Conservation (phyloP, 1,139 yeast species). For the Magnusiomyces tetraspermus region DNA sequence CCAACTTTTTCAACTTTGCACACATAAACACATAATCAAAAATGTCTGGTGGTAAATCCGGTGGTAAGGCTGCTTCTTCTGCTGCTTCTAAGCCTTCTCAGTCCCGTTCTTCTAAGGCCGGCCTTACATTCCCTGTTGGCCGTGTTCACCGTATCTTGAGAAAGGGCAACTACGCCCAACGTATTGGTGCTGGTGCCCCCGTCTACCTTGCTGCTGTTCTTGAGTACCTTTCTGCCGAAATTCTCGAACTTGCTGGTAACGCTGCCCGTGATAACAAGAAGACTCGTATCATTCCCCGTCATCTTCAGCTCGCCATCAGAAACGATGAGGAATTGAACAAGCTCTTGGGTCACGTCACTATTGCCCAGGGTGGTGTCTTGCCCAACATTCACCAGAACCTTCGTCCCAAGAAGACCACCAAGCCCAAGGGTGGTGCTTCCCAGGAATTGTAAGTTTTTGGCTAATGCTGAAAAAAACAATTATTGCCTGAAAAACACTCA, state of each 20-base stretch:
- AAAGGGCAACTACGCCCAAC: slow-evolving; percentile 98
- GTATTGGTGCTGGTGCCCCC: slow-evolving; percentile 98
- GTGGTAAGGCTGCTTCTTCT: slow-evolving; percentile 89
- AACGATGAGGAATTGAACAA: slow-evolving; percentile 96
- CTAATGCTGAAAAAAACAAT: background rate
- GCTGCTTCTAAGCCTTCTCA: slow-evolving; percentile 84
- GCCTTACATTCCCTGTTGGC: slow-evolving; percentile 98
- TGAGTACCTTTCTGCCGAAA: slow-evolving; percentile 95
- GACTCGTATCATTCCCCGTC: slow-evolving; percentile 98
- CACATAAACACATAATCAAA: slow-evolving; percentile 18
- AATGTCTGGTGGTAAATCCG: slow-evolving; percentile 97
- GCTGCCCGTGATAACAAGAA: slow-evolving; percentile 98
- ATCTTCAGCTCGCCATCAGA: slow-evolving; percentile 95
- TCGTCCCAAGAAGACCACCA: slow-evolving; percentile 27
- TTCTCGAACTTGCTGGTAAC: slow-evolving; percentile 95
- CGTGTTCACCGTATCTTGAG: slow-evolving; percentile 96
- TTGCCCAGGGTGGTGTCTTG: slow-evolving; percentile 97
- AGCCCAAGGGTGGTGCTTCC: slow-evolving; percentile 13
- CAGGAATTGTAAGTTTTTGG: slow-evolving; percentile 11
- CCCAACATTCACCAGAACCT: slow-evolving; percentile 92
- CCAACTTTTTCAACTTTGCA: background rate
- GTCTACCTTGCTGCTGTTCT: slow-evolving; percentile 93
- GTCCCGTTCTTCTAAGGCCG: slow-evolving; percentile 97
- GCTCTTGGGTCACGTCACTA: slow-evolving; percentile 85
- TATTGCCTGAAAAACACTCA: background rate